Evolutionary conservation across 139 green algal genomes (phyloP), one percentile per base, ranked within the genome.

Genomic region (Chlamydomonas incerta): DNA sequence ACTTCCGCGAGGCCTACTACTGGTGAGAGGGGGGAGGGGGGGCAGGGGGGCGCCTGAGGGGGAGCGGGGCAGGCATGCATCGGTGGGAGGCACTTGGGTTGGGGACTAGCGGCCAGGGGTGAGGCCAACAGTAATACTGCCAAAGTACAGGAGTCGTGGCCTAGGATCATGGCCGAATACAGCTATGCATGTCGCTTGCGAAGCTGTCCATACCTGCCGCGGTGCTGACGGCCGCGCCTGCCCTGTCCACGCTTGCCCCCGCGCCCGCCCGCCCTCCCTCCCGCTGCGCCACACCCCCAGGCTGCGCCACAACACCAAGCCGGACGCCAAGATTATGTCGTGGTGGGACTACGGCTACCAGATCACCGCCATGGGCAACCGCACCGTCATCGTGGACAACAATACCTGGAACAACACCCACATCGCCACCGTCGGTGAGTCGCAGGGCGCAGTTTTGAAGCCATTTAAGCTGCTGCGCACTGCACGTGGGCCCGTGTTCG

Each of bases 321-420:
- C 91, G 17, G 91, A 97, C 50, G 90, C 93, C 62, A 97, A 97
- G 92, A 89, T 96, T 17, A 87, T 95, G 47, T 94, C 86, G 83
- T 98, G 96, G 95, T 99, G 96, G 96, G 96, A 98, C 88, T 98
- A 98, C 71, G 96, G 96, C 34, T 98, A 98, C 89, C 96, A 98
- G 91, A 98, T 96, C 65, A 98, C 96, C 29, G 95, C 93, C 75
- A 98, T 98, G 95, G 94, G 93, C 76, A 97, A 98, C 91, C 87
- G 96, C 77, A 98, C 95, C 37, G 91, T 97, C 70, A 93, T 98
- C 17, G 96, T 98, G 74, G 96, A 98, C 92, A 98, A 98, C 96
- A 98, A 98, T 92, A 98, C 96, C 8, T 98, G 96, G 96, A 98
- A 98, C 93, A 98, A 97, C 91, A 97, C 95, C 0, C 96, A 98